phyloP scores from a whole-genome alignment of 2,329 filamentous ascomycete species.

The Xylaria sp. region DNA sequence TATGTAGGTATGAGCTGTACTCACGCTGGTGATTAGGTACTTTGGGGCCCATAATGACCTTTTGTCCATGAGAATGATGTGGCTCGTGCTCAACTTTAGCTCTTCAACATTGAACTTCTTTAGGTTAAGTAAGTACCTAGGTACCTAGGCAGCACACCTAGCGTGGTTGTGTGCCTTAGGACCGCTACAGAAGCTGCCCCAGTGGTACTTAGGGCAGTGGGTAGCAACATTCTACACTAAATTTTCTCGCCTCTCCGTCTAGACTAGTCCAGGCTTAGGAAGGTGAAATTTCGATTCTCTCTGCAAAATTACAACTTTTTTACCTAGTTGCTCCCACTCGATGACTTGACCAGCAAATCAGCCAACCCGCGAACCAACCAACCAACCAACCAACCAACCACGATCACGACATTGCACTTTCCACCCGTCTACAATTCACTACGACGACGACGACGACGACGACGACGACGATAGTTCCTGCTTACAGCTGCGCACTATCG shows the following conservation, averaged over 20 bases:
- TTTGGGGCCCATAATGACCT: too few relatives aligned
- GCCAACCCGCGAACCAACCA: not conserved
- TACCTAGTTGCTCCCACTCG: conserved; percentile 9
- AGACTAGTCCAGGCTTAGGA: conserved; percentile 4
- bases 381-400: conserved; percentile 15
- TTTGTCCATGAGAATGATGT: conserved; percentile 4
- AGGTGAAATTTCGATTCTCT: conserved; percentile 35
- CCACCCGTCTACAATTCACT: conserved; percentile 5
- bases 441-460: conserved; percentile 13
- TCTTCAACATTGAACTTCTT: too few relatives aligned
- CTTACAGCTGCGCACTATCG: conserved; percentile 19
- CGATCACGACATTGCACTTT: conserved; percentile 16
- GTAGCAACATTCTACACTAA: not conserved
- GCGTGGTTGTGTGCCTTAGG: not conserved
- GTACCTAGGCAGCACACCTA: not conserved
- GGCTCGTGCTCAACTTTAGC: conserved; percentile 4
- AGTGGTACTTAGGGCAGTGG: not conserved
- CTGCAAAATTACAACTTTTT: conserved; percentile 27
- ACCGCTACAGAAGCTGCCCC: too few relatives aligned
- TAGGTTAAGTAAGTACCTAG: not conserved
- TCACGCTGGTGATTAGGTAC: too few relatives aligned
- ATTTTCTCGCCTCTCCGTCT: not conserved
- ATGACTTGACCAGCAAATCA: conserved; percentile 5
- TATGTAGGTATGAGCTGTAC: too few relatives aligned
- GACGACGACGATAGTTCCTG: not conserved